phyloP scores from a whole-genome alignment of 2,329 filamentous ascomycete species.

The Chaetomiaceae sp. region DNA sequence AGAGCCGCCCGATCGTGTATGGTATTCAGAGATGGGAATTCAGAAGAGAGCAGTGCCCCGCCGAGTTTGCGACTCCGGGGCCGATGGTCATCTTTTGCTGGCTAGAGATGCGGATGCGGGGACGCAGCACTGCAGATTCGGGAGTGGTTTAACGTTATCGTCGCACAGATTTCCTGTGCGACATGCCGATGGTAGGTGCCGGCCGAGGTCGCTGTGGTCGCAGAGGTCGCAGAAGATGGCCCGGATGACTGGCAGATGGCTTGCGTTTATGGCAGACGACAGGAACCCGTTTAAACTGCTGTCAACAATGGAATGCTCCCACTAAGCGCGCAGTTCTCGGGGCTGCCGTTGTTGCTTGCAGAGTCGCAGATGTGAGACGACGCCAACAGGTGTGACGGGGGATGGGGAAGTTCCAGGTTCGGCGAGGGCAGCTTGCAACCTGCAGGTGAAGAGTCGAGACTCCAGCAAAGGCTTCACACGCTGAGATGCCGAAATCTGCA shows the following conservation, averaged over 20 bases:
- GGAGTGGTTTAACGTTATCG: conserved; percentile 20
- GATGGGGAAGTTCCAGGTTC: neutral
- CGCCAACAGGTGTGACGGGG: conserved; percentile 19
- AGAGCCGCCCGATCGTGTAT: neutral
- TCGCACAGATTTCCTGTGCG: conserved; percentile 16
- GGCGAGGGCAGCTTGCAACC: conserved; percentile 1
- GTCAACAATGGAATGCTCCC: too few relatives aligned
- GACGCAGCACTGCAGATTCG: conserved; percentile 19
- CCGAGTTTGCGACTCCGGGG: neutral
- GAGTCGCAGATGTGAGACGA: neutral
- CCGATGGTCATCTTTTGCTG: conserved; percentile 1
- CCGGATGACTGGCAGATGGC: too few relatives aligned
- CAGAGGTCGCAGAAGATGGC: too few relatives aligned
- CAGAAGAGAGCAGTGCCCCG: neutral
- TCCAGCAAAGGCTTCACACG: too few relatives aligned
- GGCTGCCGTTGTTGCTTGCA: neutral
- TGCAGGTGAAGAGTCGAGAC: too few relatives aligned
- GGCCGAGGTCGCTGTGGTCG: neutral
- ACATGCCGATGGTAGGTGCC: conserved; percentile 18
- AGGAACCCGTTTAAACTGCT: too few relatives aligned
- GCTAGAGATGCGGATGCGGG: conserved; percentile 14
- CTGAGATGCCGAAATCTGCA: neutral
- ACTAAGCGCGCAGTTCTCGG: conserved; percentile 17
- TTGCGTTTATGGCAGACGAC: too few relatives aligned
- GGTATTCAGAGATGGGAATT: neutral